Evolutionary conservation across 1,139 yeast species (phyloP), one percentile per base, ranked within the genome.

Genomic region (Hansenula anomala): DNA sequence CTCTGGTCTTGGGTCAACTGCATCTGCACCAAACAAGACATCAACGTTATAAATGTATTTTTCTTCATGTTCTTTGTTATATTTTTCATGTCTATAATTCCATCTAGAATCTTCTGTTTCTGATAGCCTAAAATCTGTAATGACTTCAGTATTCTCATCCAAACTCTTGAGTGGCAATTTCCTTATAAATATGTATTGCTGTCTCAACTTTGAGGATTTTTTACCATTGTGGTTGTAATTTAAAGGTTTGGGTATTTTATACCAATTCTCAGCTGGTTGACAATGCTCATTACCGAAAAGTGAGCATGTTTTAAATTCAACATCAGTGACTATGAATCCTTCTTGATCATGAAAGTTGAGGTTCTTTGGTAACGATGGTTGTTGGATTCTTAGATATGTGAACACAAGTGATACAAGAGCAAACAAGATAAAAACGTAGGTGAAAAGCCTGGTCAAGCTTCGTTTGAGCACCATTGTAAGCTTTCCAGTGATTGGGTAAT

Each of bases 1-100:
- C 36, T 75, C 74, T 0, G 78, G 75, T 41, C 96, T 66, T 2
- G 96, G 95, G 38, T 88, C 95, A 4, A 72, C 77, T 0, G 87
- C 82, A 49, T 80, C 88, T 2, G 60, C 60, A 1, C 95, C 95
- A 63, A 78, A 88, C 28, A 88, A 62, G 2, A 87, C 65, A 47
- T 83, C 87, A 14, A 87, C 41, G n/a, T 65, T 65, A 23, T 54
- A 51, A 4, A 63, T 37, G 12, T 49, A 46, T 7, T 35, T 37
- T 3, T 30, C 73, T 44, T 75, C 59, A 7, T 61, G 49, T 9
- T 48, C 44, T 6, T 61, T 48, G 17, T 50, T 46, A 39, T 55
- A 63, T 15, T 44, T 41, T 2, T 73, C 82, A 33, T 55, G 59
- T 40, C 68, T 66, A 32, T 17, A 37, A 2, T 9, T 14, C 36